These are phyloP conservation scores for Lipomyces yamadae DNA, from an alignment of 805 yeast genomes.

Conservation along the genomic window DNA sequence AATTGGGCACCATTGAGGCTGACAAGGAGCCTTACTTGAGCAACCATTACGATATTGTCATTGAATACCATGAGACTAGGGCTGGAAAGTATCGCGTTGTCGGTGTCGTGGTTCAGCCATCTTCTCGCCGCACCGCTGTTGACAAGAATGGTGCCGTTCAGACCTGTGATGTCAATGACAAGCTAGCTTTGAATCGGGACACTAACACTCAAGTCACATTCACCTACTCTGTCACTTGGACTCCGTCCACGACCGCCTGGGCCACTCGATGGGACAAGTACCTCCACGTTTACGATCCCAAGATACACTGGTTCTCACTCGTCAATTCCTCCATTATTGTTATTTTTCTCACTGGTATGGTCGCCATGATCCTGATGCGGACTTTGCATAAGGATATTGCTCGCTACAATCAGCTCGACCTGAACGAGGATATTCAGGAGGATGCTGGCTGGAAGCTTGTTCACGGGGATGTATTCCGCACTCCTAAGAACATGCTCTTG, in stretches of 20 bases:
- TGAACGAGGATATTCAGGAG: conserved; percentile 79
- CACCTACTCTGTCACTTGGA: conserved; percentile 83
- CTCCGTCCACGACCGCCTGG: conserved; percentile 78
- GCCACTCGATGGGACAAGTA: conserved; percentile 99
- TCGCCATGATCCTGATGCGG: conserved; percentile 75
- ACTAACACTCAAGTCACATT: conserved; percentile 65
- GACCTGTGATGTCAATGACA: conserved; percentile 41
- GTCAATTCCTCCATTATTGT: conserved; percentile 85
- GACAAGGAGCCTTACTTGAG: conserved; percentile 62
- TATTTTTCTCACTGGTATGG: conserved; percentile 71
- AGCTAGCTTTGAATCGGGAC: conserved; percentile 48
- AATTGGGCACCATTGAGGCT: conserved; percentile 71
- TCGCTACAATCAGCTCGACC: conserved; percentile 84
- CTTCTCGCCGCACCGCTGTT: conserved; percentile 55
- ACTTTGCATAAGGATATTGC: conserved; percentile 84
- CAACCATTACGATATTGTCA: conserved; percentile 77
- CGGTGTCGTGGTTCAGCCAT: conserved; percentile 80
- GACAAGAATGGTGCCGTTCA: conserved; percentile 43
- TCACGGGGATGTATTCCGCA: conserved; percentile 92
- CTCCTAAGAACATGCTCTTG: conserved; percentile 71
- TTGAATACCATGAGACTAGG: conserved; percentile 82
- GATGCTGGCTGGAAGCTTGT: conserved; percentile 97
- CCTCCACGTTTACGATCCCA: conserved; percentile 86
- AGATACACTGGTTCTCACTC: conserved; percentile 94
- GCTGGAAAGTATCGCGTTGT: conserved; percentile 80